These are phyloP conservation scores for Lactarius evosmus DNA, from an alignment of 768 basidiomycete species.

Conservation along the genomic window DNA sequence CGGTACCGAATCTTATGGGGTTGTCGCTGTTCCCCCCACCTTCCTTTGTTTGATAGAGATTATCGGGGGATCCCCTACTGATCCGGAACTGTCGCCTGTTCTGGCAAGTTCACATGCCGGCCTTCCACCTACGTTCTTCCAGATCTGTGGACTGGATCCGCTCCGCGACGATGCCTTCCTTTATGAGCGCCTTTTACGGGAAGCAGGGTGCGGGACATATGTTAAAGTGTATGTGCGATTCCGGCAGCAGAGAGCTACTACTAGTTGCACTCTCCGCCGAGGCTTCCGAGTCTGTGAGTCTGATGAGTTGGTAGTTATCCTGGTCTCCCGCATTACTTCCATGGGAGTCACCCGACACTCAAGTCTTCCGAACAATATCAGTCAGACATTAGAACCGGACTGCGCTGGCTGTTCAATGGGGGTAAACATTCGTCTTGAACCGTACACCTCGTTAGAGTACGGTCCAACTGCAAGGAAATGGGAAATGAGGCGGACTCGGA, in stretches of 20 bases:
- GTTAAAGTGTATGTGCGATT: constrained; percentile 10
- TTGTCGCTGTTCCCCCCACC: background rate
- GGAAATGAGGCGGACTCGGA: background rate
- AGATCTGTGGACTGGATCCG: constrained; percentile 9
- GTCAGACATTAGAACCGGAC: constrained; percentile 4
- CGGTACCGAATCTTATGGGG: background rate
- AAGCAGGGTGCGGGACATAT: background rate
- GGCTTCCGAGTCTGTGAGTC: background rate
- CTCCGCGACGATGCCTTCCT: constrained; percentile 17
- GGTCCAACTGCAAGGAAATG: background rate
- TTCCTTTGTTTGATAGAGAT: background rate
- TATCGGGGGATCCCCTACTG: background rate
- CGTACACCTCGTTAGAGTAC: background rate
- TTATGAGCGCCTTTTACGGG: constrained; percentile 7
- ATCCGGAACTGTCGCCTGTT: constrained; percentile 8
- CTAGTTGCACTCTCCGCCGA: no score
- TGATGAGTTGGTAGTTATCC: background rate
- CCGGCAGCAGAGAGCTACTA: background rate
- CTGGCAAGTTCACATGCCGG: constrained; percentile 8
- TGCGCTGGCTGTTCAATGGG: background rate
- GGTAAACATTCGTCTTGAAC: background rate
- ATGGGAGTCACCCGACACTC: background rate
- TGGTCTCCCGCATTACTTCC: constrained; percentile 5
- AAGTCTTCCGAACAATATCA: background rate
- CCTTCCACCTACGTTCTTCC: constrained; percentile 5